These are phyloP conservation scores for Microascus cirrosus DNA, from an alignment of 2,329 filamentous ascomycete species.

Conservation along the genomic window DNA sequence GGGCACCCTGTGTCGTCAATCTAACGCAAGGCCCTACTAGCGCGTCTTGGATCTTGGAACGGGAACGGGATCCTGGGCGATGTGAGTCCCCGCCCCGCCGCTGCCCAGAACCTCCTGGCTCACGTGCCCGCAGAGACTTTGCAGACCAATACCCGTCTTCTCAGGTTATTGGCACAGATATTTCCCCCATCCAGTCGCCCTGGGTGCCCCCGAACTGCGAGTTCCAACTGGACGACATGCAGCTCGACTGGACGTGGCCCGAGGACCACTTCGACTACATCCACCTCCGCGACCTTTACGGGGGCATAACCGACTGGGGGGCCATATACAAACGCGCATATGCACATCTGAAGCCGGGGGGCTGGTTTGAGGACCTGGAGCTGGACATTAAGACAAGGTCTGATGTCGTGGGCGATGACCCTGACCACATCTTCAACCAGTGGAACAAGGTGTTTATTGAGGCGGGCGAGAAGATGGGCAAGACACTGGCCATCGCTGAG, in stretches of 20 bases:
- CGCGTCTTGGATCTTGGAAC: constrained; percentile 36
- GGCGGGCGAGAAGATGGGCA: background rate
- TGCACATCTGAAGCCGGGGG: constrained; percentile 32
- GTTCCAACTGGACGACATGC: constrained; percentile 23
- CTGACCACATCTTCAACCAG: constrained; percentile 4
- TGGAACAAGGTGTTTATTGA: constrained; percentile 1
- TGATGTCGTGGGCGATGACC: background rate
- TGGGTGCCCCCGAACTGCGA: constrained; percentile 31
- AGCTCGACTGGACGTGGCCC: constrained; percentile 30
- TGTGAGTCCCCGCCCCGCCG: constrained; percentile 18
- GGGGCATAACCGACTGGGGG: constrained; percentile 41
- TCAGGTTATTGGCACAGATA: constrained; percentile 37
- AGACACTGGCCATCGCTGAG: background rate
- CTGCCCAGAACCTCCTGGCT: background rate
- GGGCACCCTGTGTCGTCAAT: background rate
- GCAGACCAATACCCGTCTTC: constrained; percentile 29
- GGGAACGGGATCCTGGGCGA: constrained; percentile 45
- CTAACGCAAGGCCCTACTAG: background rate
- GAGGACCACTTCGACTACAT: constrained; percentile 43
- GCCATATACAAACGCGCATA: constrained; percentile 39
- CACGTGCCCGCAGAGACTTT: constrained; percentile 28
- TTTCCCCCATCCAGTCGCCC: constrained; percentile 43
- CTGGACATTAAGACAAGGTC: constrained; percentile 8
- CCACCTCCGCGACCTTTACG: constrained; percentile 43
- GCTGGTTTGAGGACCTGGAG: constrained; percentile 20